A percentile compares a stretch with the other conserved stretches of the same genome.
These are phyloP conservation scores for Fusarium proliferatum DNA, from an alignment of 2,329 filamentous ascomycete species.

Conservation along the genomic window DNA sequence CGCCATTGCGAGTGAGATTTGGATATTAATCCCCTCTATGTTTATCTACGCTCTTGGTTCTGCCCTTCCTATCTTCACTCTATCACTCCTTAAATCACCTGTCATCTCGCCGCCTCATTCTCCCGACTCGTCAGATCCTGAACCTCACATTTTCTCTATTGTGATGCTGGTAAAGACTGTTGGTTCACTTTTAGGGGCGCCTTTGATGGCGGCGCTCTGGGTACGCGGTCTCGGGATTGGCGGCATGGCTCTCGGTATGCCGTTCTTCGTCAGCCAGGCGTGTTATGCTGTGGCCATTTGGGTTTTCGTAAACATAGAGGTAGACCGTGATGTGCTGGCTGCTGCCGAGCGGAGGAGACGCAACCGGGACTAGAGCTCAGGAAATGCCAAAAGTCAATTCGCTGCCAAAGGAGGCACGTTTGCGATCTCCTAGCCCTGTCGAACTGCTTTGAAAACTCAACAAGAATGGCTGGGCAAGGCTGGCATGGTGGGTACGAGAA, in stretches of 20 bases:
- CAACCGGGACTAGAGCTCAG: neutral
- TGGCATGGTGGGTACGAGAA: neutral
- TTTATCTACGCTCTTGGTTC: conserved; percentile 61
- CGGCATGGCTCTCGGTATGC: conserved; percentile 42
- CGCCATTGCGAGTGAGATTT: conserved; percentile 52
- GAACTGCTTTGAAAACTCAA: neutral
- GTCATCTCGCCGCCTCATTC: conserved; percentile 44
- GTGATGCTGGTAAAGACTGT: conserved; percentile 63
- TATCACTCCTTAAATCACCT: conserved; percentile 60
- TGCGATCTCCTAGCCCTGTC: too few species aligned
- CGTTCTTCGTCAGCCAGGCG: conserved; percentile 40
- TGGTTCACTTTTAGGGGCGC: conserved; percentile 60
- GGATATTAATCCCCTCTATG: conserved; percentile 56
- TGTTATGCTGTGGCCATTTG: conserved; percentile 39
- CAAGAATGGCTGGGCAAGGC: too few species aligned
- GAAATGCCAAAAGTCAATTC: too few species aligned
- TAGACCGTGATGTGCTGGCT: neutral
- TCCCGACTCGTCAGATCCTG: conserved; percentile 39
- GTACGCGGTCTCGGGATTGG: conserved; percentile 56
- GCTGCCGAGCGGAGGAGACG: neutral
- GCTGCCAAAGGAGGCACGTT: fast-evolving
- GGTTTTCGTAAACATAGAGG: conserved; percentile 1
- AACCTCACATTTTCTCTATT: conserved; percentile 60
- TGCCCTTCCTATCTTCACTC: conserved; percentile 61
- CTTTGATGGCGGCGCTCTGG: conserved; percentile 60